These are phyloP conservation scores for Daldinia childiae DNA, from an alignment of 495 filamentous ascomycete species.

Conservation along the genomic window DNA sequence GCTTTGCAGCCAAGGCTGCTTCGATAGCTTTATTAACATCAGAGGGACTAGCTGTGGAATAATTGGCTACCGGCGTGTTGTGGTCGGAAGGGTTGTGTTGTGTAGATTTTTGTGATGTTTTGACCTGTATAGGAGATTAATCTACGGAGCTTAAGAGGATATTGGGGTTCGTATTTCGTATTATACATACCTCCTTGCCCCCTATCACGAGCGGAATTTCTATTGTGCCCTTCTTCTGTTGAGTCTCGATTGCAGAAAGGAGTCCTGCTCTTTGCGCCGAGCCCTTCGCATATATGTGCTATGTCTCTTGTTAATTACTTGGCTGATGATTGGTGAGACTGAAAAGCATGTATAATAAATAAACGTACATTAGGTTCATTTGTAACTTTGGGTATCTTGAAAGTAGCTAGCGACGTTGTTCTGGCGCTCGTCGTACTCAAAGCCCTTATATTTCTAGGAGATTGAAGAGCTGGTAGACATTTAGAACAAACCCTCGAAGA, in stretches of 20 bases:
- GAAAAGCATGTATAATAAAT: constrained; percentile 46
- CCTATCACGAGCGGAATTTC: constrained; percentile 81
- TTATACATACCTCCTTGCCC: constrained; percentile 71
- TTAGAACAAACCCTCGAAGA: constrained; percentile 35
- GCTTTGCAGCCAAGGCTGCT: constrained; percentile 81
- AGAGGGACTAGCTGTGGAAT: constrained; percentile 75
- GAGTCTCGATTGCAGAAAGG: constrained; percentile 69
- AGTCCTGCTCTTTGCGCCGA: constrained; percentile 80
- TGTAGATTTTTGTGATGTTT: constrained; percentile 58
- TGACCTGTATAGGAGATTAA: constrained; percentile 52
- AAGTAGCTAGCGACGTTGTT: constrained; percentile 68
- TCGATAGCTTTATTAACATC: constrained; percentile 81
- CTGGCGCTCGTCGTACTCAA: constrained; percentile 35
- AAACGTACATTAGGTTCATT: constrained; percentile 93
- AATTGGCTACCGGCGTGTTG: constrained; percentile 74
- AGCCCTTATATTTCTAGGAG: constrained; percentile 24
- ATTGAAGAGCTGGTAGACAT: constrained; percentile 32
- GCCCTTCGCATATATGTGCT: constrained; percentile 89
- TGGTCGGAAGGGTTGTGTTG: constrained; percentile 84
- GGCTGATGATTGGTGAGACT: background rate
- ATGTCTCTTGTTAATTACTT: constrained; percentile 36
- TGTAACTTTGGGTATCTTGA: constrained; percentile 85
- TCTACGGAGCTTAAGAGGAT: background rate
- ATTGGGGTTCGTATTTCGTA: background rate
- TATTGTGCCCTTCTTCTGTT: constrained; percentile 68